These are phyloP conservation scores for Yamadazyma aaseri DNA, from an alignment of 1,139 yeast genomes.

Conservation along the genomic window DNA sequence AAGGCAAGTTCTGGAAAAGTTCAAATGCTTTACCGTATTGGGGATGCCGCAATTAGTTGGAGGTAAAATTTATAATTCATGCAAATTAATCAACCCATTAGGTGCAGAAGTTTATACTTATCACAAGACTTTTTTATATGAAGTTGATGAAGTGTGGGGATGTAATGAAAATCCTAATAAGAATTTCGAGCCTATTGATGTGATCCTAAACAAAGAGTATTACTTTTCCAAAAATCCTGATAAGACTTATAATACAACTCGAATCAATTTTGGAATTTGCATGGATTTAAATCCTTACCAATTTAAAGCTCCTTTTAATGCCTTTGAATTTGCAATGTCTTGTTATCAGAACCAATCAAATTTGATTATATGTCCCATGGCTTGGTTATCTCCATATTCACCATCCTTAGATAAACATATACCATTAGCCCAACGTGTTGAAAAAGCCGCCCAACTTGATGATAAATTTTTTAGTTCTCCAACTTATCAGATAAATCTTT, in stretches of 20 bases:
- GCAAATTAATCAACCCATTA: slow-evolving; percentile 56
- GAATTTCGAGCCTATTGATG: slow-evolving; percentile 45
- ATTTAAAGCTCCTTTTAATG: slow-evolving; percentile 74
- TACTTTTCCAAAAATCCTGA: slow-evolving; percentile 12
- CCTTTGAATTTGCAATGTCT: slow-evolving; percentile 66
- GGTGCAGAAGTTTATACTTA: slow-evolving; percentile 68
- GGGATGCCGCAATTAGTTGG: slow-evolving; percentile 72
- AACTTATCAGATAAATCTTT: background rate
- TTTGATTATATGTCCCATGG: slow-evolving; percentile 77
- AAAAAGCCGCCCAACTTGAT: slow-evolving; percentile 11
- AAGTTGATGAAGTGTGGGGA: slow-evolving; percentile 82
- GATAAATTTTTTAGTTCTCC: background rate
- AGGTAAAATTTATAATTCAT: slow-evolving; percentile 62
- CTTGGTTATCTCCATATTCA: slow-evolving; percentile 71
- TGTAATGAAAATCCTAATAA: slow-evolving; percentile 62
- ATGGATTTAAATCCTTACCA: slow-evolving; percentile 92
- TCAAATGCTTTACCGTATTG: slow-evolving; percentile 66
- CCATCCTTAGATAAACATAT: slow-evolving; percentile 36
- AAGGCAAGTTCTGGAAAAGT: slow-evolving; percentile 44
- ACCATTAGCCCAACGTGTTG: slow-evolving; percentile 12
- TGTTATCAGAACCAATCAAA: slow-evolving; percentile 50
- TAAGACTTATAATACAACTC: slow-evolving; percentile 6
- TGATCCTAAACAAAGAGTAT: slow-evolving; percentile 32
- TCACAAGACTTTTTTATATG: slow-evolving; percentile 74
- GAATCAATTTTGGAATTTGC: slow-evolving; percentile 77